Evolutionary conservation across 2,329 filamentous ascomycete genomes (phyloP).

Genomic region (Gyromitra esculenta): DNA sequence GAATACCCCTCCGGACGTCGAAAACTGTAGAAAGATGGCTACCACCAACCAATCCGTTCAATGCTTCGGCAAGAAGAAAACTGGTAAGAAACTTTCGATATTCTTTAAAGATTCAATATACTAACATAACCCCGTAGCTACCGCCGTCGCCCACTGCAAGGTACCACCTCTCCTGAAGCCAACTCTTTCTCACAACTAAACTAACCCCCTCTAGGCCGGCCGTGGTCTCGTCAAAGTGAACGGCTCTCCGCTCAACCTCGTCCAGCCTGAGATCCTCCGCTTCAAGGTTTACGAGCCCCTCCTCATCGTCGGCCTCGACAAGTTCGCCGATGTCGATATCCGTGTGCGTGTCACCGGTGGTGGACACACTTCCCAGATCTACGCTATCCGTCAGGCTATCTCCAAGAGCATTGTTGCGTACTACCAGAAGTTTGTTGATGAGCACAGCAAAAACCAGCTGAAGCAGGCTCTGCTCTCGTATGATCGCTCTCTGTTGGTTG

Average conservation of each 20-base stretch:
- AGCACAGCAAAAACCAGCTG: conserved; percentile 99
- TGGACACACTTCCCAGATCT: conserved; percentile 97
- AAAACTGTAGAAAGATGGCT: conserved; percentile 70
- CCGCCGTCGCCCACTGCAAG: conserved; percentile 92
- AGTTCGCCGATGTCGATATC: conserved; percentile 97
- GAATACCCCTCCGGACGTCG: conserved; percentile 2
- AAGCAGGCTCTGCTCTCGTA: conserved; percentile 97
- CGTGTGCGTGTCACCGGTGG: conserved; percentile 94
- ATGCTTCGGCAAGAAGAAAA: conserved; percentile 99
- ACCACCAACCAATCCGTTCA: conserved; percentile 79
- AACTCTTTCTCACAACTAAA: conserved; percentile 56
- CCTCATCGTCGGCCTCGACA: conserved; percentile 95
- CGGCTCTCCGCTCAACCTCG: conserved; percentile 91
- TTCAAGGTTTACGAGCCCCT: conserved; percentile 99
- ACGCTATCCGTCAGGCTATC: conserved; percentile 98
- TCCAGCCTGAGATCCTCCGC: conserved; percentile 95
- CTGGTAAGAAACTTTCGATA: conserved; percentile 62
- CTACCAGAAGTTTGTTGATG: conserved; percentile 99
- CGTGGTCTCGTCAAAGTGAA: conserved; percentile 98
- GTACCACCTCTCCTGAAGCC: conserved; percentile 62
- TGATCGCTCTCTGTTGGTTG: conserved; percentile 96
- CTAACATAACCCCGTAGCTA: conserved; percentile 66
- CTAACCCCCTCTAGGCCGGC: conserved; percentile 67
- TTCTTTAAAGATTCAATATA: conserved; percentile 59
- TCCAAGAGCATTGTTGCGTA: conserved; percentile 97